Evolutionary conservation across 2,329 filamentous ascomycete species (phyloP), one percentile per base, ranked within the genome.

Genomic region (Macroventuria anomochaeta): DNA sequence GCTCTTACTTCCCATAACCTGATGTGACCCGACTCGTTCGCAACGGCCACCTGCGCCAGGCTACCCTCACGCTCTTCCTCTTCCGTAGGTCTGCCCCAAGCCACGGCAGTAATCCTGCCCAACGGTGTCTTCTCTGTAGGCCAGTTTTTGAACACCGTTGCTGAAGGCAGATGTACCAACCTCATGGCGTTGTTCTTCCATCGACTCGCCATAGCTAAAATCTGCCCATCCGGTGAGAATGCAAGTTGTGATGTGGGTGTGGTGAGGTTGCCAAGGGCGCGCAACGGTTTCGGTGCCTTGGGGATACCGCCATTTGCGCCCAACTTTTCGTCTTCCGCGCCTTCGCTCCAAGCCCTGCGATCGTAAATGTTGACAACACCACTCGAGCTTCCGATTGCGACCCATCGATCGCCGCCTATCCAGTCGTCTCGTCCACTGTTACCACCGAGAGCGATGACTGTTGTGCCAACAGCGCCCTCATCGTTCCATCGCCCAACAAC

Each of bases 131-230:
- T 88, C 59, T 87, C 85, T 47, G 93, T 99, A 20, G 95, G 95
- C 95, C 95, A 99, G 76, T 99, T 99, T 68, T 88, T 87, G 81
- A 95, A 99, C 17, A 97, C 91, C 1, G 92, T 96, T 74, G 92
- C 96, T 63, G 85, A 93, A 0, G 93, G 93, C 63, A 99, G 78
- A 75, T 99, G 95, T 26, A 93, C 91, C 61, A 99, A 78, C 68
- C 89, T 83, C 73, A 99, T 77, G 0, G 93, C 91, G 76, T 97
- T 92, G 71, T 88, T 88, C 82, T 96, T 96, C 83, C 89, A 89
- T 58, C 85, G 85, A 75, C 90, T 96, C 33, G 87, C 90, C 80
- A 97, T 92, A 0, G 87, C 91, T 63, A 99, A 78, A 43, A 97
- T 78, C 77, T 99, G 95, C 1, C 92, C 92, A 74, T 97, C 93